Evolutionary conservation across 2,329 filamentous ascomycete species (phyloP).

Genomic region (Sporothrix mexicana): DNA sequence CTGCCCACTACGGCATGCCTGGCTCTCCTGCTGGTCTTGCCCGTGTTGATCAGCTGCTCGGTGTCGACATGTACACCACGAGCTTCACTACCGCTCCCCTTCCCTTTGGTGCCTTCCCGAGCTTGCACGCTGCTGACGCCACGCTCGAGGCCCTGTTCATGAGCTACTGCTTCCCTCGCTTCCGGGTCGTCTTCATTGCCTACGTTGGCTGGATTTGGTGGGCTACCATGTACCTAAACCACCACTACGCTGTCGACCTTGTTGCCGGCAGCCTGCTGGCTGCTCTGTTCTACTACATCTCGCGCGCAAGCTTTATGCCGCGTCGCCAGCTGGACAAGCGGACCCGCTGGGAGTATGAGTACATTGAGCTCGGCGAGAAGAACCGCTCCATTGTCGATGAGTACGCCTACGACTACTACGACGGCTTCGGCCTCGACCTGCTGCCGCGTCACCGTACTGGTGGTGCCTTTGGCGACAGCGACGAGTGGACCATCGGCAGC

Average conservation of each 20-base stretch:
- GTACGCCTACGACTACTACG: constrained; percentile 51
- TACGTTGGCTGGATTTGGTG: constrained; percentile 97
- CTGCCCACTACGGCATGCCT: constrained; percentile 88
- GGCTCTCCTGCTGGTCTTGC: constrained; percentile 89
- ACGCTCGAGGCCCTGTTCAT: constrained; percentile 91
- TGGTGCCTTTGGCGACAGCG: constrained; percentile 63
- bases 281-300: constrained; percentile 79
- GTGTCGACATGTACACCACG: constrained; percentile 90
- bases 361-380: constrained; percentile 79
- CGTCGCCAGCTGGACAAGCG: constrained; percentile 82
- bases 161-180: constrained; percentile 85
- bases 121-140: constrained; percentile 86
- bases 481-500: constrained; percentile 89
- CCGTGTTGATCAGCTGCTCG: constrained; percentile 87
- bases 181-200: constrained; percentile 77
- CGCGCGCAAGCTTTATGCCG: constrained; percentile 80
- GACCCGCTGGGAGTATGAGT: constrained; percentile 95
- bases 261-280: constrained; percentile 83
- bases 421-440: constrained; percentile 55
- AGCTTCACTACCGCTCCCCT: constrained; percentile 88
- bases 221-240: constrained; percentile 97
- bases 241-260: constrained; percentile 95
- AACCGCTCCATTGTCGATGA: constrained; percentile 48
- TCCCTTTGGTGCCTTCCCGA: constrained; percentile 94
- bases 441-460: constrained; percentile 46